These are phyloP conservation scores for Teratosphaeria epicoccoides DNA, from an alignment of 2,329 filamentous ascomycete species.

Conservation along the genomic window DNA sequence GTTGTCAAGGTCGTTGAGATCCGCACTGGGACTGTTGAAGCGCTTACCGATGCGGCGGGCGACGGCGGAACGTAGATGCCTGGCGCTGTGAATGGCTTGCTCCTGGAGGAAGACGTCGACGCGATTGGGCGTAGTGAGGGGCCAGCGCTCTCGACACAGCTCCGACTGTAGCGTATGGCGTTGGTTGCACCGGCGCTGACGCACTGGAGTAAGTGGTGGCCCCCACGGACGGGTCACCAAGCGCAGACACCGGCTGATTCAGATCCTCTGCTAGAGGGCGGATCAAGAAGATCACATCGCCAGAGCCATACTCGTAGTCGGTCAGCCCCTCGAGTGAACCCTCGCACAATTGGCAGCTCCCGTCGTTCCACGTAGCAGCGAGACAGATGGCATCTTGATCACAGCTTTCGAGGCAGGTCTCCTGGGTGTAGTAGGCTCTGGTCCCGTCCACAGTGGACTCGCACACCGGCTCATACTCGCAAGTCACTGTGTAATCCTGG, in stretches of 20 bases:
- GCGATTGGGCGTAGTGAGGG: background rate
- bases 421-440: constrained; percentile 9
- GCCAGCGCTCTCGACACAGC: background rate
- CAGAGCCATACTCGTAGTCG: background rate
- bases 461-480: constrained; percentile 15
- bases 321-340: constrained; percentile 11
- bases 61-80: background rate
- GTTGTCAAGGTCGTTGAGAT: constrained; percentile 10
- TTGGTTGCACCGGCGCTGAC: background rate
- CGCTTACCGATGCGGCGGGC: constrained; percentile 6
- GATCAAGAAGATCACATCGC: background rate
- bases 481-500: constrained; percentile 15
- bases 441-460: constrained; percentile 7
- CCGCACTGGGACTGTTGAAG: constrained; percentile 11
- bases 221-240: background rate
- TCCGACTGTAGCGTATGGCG: background rate
- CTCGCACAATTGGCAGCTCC: constrained; percentile 14
- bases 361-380: constrained; percentile 13
- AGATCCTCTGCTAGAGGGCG: background rate
- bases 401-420: constrained; percentile 15
- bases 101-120: background rate
- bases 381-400: constrained; percentile 17
- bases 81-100: background rate
- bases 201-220: background rate
- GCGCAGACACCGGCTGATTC: background rate